A percentile compares a stretch with the other conserved stretches of the same genome.
phyloP scores from a whole-genome alignment of 2,329 filamentous ascomycete species.

The Sclerotinia nivalis region DNA sequence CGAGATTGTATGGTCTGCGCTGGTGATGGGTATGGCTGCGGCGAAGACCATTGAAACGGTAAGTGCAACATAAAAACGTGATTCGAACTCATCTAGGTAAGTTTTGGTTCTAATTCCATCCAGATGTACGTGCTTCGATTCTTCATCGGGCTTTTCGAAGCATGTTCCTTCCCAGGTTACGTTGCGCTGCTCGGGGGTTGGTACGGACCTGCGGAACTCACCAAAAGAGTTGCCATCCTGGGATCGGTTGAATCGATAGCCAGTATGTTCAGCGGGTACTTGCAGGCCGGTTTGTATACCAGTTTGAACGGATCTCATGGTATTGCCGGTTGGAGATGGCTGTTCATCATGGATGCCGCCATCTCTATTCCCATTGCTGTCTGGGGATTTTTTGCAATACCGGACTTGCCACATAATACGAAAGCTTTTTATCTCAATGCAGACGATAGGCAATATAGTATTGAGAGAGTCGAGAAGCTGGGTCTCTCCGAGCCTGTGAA shows the following conservation, averaged over 20 bases:
- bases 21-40: constrained; percentile 18
- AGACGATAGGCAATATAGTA: constrained; percentile 2
- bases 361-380: constrained; percentile 10
- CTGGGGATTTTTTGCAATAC: constrained; percentile 12
- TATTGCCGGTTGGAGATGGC: constrained; percentile 46
- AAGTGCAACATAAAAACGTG: no score
- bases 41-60: constrained; percentile 18
- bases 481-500: not conserved
- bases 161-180: constrained; percentile 48
- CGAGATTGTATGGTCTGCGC: constrained; percentile 1
- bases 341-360: constrained; percentile 48
- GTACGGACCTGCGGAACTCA: constrained; percentile 47
- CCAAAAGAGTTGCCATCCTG: constrained; percentile 46
- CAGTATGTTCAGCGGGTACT: constrained; percentile 47
- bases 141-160: constrained; percentile 31
- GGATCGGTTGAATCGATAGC: constrained; percentile 42
- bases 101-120: not conserved
- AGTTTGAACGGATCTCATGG: constrained; percentile 44
- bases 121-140: constrained; percentile 40
- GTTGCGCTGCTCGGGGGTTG: constrained; percentile 47
- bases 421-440: constrained; percentile 8
- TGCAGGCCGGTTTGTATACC: constrained; percentile 45
- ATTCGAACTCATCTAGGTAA: no score
- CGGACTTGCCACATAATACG: constrained; percentile 6
- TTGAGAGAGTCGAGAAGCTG: constrained; percentile 3